Conservation (phyloP, 257 asterid species). For the Solanum virginianum region DNA sequence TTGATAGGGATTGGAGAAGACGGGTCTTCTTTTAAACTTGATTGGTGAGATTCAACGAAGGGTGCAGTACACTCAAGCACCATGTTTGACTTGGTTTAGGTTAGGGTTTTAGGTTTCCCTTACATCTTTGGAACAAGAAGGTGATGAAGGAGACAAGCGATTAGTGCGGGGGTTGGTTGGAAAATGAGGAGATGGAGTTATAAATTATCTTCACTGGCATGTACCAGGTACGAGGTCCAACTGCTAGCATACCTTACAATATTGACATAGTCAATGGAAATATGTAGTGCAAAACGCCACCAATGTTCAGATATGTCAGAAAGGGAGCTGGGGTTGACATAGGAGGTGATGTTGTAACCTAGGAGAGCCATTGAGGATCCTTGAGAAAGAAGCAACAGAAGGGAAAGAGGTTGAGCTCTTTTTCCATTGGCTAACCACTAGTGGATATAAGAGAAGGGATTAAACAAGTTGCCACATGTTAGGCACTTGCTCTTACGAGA, state of each 20-base stretch:
- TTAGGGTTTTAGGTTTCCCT: background rate
- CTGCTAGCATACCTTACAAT: background rate
- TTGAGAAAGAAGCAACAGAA: background rate
- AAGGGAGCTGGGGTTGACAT: background rate
- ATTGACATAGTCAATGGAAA: background rate
- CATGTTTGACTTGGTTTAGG: background rate
- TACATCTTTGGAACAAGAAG: background rate
- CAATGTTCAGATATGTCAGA: background rate
- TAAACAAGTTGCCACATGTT: background rate
- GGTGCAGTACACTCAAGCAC: background rate
- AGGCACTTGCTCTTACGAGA: background rate
- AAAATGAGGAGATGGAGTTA: background rate
- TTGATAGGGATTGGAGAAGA: background rate
- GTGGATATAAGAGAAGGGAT: background rate
- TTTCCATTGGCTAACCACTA: background rate
- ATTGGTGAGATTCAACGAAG: background rate
- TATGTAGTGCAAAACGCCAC: background rate
- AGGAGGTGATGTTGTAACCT: background rate
- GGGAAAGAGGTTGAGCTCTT: background rate
- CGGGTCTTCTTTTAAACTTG: background rate
- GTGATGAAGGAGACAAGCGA: background rate
- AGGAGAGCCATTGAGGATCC: background rate
- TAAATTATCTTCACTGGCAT: background rate
- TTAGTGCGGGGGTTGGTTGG: background rate
- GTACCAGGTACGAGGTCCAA: background rate